These are phyloP conservation scores for Suhomyces atakaporum DNA, from an alignment of 1,139 yeast species.

Conservation along the genomic window DNA sequence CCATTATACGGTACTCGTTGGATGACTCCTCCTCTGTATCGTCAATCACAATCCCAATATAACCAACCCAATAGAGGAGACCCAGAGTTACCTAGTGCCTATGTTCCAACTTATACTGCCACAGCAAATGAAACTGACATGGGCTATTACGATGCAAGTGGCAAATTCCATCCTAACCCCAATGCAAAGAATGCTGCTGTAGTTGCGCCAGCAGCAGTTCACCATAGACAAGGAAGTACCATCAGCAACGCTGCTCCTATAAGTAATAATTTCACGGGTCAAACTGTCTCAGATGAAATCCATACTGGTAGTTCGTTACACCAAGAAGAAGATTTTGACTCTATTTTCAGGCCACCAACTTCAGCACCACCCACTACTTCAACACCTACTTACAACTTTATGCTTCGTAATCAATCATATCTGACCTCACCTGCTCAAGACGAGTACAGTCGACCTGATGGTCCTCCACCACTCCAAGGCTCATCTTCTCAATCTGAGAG, in stretches of 20 bases:
- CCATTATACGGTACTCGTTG: slow-evolving; percentile 86
- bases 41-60: slow-evolving; percentile 68
- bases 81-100: slow-evolving; percentile 38
- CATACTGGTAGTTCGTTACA: neutral
- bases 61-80: slow-evolving; percentile 41
- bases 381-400: slow-evolving; percentile 12
- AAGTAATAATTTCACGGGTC: slow-evolving; percentile 7
- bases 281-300: slow-evolving; percentile 13
- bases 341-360: slow-evolving; percentile 9
- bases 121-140: slow-evolving; percentile 69
- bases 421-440: neutral
- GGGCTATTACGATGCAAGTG: slow-evolving; percentile 77
- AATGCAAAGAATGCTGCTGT: slow-evolving; percentile 23
- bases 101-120: slow-evolving; percentile 70
- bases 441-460: slow-evolving; percentile 8
- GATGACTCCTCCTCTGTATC: slow-evolving; percentile 89
- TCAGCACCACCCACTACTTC: slow-evolving; percentile 4
- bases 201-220: slow-evolving; percentile 16
- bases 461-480: slow-evolving; percentile 14
- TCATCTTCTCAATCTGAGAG: slow-evolving; percentile 16
- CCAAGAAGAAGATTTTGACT: slow-evolving; percentile 5
- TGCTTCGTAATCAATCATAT: slow-evolving; percentile 4
- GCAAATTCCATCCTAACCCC: slow-evolving; percentile 50
- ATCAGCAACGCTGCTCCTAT: slow-evolving; percentile 15
- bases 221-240: slow-evolving; percentile 17